phyloP scores from a whole-genome alignment of 75 land plant species.

The Chamaecyparis obtusa region DNA sequence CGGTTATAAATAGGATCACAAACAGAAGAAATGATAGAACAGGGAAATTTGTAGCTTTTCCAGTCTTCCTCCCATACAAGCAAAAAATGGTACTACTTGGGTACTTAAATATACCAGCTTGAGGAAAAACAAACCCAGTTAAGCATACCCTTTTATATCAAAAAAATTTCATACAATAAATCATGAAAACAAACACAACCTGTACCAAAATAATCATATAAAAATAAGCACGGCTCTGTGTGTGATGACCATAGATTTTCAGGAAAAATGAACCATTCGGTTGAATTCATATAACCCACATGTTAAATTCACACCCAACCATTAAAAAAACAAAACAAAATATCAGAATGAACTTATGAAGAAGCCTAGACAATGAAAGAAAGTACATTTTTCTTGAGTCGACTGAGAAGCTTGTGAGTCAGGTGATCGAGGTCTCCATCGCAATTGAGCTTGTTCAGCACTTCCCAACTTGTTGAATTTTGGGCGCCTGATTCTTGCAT shows the following conservation, averaged over 20 bases:
- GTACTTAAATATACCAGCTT: background rate
- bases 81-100: background rate
- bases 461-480: background rate
- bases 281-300: background rate
- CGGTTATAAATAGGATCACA: too few relatives aligned
- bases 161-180: background rate
- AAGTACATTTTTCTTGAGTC: background rate
- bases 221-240: too few relatives aligned
- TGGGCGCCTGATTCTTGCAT: background rate
- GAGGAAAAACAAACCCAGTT: background rate
- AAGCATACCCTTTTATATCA: background rate
- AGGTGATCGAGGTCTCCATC: background rate
- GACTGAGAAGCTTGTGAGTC: background rate
- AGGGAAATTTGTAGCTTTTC: background rate
- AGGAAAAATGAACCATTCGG: background rate
- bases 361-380: background rate
- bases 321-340: too few relatives aligned
- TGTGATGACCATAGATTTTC: background rate
- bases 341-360: background rate
- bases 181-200: background rate
- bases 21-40: background rate
- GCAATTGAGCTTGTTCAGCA: background rate
- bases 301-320: background rate
- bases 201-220: too few relatives aligned
- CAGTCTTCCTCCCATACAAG: background rate